Base-by-base conservation (phyloP, 345 rosid species). In the Lepidium sativum region DNA sequence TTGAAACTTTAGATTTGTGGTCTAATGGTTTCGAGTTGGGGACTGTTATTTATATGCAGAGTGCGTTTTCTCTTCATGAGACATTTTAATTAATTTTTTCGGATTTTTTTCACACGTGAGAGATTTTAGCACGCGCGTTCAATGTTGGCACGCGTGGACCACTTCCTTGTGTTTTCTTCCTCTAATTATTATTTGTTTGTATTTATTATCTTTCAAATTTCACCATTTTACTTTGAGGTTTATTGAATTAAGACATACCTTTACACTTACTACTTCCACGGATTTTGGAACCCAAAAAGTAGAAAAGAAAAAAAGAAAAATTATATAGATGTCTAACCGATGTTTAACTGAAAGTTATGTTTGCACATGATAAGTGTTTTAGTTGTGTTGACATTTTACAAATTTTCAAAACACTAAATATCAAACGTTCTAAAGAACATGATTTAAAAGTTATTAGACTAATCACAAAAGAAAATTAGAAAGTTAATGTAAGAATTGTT, bases 111-210 rank as follows among this genome's bases (percentile, higher is more conserved):
- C 85, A 61, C 88, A 81, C 86, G 90, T 83, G 88, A 77, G 73
- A 74, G 44, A 60, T 38, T 72, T 31, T 13, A 59, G 85, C 87
- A 82, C 84, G 86, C 85, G 75, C 78, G 68, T 59, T 44, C 39
- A 34, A 49, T 20, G 52, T 78, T 79, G 82, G 82, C 79, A 81
- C 88, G 86, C 84, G 81, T 69, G 86, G 85, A 77, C 83, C 86
- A 75, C 81, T 80, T 68, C 62, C 41, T 71, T 54, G 15, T 73
- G 67, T 48, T 49, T 60, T 25, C 29, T 59, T 70, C 59, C 39
- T 68, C 16, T 60, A 3, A 3, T 21, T 20, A 1, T 57, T 25
- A 21, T 9, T 16, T 9, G 8, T 40, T 41, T 58, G 6, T 58
- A 34, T 61, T 44, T 27, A 27, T 27, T 2, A 14, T n/a, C 17